A percentile compares a stretch with the other conserved stretches of the same genome.
phyloP scores from a whole-genome alignment of 2,329 filamentous ascomycete species.

The Fusarium paranaense region DNA sequence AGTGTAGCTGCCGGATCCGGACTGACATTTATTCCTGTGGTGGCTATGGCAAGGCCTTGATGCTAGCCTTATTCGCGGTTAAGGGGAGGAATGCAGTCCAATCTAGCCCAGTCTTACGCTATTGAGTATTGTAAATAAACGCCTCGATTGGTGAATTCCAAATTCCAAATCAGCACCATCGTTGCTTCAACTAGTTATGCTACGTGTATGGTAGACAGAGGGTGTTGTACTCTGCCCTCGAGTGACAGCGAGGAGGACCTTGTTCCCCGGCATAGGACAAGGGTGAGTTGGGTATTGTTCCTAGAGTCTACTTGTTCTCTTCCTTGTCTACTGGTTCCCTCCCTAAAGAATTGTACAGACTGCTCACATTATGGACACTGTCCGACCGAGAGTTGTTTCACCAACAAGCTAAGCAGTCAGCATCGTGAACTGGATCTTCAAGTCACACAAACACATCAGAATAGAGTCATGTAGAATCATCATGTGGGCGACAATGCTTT shows the following conservation, averaged over 20 bases:
- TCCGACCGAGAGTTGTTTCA: not conserved
- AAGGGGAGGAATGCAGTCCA: not conserved
- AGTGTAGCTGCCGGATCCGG: not conserved
- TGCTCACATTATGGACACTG: not conserved
- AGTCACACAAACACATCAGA: not conserved
- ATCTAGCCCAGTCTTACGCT: not conserved
- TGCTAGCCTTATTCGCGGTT: not conserved
- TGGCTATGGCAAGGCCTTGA: not conserved
- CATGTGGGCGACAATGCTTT: slow-evolving; percentile 11
- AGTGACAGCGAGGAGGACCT: not conserved
- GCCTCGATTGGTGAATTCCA: not conserved
- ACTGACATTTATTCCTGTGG: not conserved
- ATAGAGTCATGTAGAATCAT: not conserved
- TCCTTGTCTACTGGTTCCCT: too few relatives aligned
- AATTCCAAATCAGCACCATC: not conserved
- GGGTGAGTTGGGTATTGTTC: not conserved
- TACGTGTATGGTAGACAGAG: not conserved
- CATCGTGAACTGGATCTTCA: not conserved
- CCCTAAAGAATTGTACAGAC: not conserved
- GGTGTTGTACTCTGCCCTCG: not conserved
- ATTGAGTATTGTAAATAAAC: not conserved
- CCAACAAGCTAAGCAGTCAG: not conserved
- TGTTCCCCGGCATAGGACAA: not conserved
- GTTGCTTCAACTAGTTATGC: not conserved
- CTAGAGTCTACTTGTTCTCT: not conserved